Conservation (phyloP, 768 basidiomycete species). For the Postia placenta region DNA sequence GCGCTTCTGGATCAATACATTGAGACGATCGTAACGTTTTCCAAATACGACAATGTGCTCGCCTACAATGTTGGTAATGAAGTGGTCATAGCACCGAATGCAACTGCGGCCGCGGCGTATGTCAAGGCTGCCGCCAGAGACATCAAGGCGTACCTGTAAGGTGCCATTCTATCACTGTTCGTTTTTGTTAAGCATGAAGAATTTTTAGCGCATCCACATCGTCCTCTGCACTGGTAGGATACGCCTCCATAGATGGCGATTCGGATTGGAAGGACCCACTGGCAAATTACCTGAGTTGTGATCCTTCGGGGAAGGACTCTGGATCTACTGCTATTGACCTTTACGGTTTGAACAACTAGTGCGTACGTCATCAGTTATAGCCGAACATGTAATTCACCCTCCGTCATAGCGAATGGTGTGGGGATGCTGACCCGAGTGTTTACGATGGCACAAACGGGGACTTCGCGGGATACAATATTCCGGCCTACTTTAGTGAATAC, state of each 20-base stretch:
- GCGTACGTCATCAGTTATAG: conserved; percentile 30
- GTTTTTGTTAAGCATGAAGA: conserved; percentile 1
- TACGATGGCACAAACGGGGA: conserved; percentile 51
- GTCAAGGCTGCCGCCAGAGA: conserved; percentile 92
- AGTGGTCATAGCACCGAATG: conserved; percentile 44
- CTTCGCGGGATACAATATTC: conserved; percentile 64
- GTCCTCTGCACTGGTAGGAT: conserved; percentile 69
- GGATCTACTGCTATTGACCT: conserved; percentile 69
- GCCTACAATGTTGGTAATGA: conserved; percentile 92
- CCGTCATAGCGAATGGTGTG: conserved; percentile 72
- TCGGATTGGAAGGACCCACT: conserved; percentile 55
- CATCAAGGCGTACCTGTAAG: conserved; percentile 76
- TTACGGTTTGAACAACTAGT: conserved; percentile 88
- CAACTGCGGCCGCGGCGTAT: conserved; percentile 65
- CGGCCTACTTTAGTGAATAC: conserved; percentile 88
- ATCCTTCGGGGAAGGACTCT: conserved; percentile 44
- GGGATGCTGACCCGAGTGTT: conserved; percentile 46
- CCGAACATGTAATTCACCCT: background rate
- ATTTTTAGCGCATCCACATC: conserved; percentile 50
- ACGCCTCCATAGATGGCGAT: conserved; percentile 77
- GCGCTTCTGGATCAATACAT: conserved; percentile 77
- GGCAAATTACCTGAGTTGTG: conserved; percentile 79
- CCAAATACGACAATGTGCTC: conserved; percentile 83
- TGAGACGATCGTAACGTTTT: conserved; percentile 70
- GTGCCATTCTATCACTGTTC: no score